Conservation (phyloP, 169 alveolate genomes). For the Ichthyophthirius multifiliis region DNA sequence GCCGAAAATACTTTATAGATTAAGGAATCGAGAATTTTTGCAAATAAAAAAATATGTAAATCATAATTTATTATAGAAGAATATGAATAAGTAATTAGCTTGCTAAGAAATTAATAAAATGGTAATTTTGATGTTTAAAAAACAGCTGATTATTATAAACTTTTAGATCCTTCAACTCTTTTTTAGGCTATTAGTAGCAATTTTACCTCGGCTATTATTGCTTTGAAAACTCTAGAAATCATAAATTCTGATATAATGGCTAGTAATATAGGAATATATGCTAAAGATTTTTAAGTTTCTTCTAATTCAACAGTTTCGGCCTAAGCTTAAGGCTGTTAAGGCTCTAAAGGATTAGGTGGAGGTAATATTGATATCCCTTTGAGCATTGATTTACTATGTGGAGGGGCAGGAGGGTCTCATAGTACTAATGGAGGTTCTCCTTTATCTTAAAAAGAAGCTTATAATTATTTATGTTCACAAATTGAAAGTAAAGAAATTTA, state of each 20-base stretch:
- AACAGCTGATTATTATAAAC: no score
- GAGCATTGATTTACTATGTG: background rate
- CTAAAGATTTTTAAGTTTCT: background rate
- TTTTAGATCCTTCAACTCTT: no score
- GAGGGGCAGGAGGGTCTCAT: slow-evolving; percentile 1
- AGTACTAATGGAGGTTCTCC: background rate
- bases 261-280: background rate
- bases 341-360: background rate
- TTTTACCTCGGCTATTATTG: no score
- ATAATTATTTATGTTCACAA: background rate
- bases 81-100: no score
- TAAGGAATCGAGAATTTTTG: no score
- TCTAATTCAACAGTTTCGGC: background rate
- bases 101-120: no score
- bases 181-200: no score
- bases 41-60: no score
- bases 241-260: background rate
- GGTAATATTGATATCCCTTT: background rate
- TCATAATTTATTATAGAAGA: no score
- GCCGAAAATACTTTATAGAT: no score
- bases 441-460: background rate
- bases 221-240: no score
- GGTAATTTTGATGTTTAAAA: no score
- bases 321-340: background rate
- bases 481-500: background rate